Base-by-base conservation (phyloP, 768 basidiomycete species). In the Hydnomerulius pinastri region DNA sequence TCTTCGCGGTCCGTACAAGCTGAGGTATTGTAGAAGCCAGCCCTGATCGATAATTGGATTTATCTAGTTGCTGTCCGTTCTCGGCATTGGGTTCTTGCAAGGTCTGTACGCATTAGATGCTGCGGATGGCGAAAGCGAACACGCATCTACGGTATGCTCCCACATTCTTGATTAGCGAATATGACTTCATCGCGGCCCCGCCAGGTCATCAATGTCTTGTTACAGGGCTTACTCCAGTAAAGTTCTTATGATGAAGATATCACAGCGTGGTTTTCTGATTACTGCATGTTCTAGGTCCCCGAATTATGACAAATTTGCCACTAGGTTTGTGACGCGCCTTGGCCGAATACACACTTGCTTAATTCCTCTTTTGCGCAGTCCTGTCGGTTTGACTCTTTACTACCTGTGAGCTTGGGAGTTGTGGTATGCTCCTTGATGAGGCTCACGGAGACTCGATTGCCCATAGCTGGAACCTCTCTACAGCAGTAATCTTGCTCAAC, bases 61-160 rank as follows among this genome's bases (percentile, higher is more conserved):
- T 12, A 53, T 36, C 3, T 56, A 93, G 91, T 72, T 93, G 28
- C 73, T 96, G 12, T 90, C 87, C 10, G 78, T 98, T 21, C 78
- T 97, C 40, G 87, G 82, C 2, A 65, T 90, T 33, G 95, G 94
- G 1, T 97, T 98, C 65, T 76, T 77, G 11, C 93, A 97, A 68
- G 90, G 86, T 1, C 73, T 98, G 57, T 92, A 88, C 61, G 95
- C 95, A 1, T 72, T 97, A 18, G 93, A 97, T 64, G 91, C 87
- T 28, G 92, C 94, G 3, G 93, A 97, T 69, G 92, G 94, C 3
- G 73, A 79, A 30, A 75, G 75, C 1, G 85, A 88, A 44, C 72
- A 76, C 32, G 70, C 77, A 3, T 67, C 67, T 3, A 61, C 68
- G 33, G 87, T 86, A 61, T 56, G 74, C 60, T 33, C 65, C 56